Percentiles rank a stretch among this genome's conserved stretches.
These are phyloP conservation scores for Echium plantagineum DNA, from an alignment of 257 asterid species.

Conservation along the genomic window DNA sequence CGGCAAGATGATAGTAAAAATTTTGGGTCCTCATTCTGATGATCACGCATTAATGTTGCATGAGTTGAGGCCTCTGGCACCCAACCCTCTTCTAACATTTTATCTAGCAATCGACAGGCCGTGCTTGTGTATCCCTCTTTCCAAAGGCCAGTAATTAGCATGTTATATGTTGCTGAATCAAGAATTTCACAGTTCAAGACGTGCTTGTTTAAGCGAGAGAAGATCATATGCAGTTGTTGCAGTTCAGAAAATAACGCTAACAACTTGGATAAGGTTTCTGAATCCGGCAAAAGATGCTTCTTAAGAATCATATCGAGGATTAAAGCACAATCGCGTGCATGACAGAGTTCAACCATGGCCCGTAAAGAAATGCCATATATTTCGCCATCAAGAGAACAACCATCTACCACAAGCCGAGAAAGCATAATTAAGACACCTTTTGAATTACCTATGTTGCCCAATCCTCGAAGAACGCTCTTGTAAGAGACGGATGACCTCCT, in stretches of 20 bases:
- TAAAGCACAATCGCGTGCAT: slow-evolving; percentile 15
- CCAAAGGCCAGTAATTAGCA: slow-evolving; percentile 56
- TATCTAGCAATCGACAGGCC: slow-evolving; percentile 45
- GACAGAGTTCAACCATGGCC: slow-evolving; percentile 24
- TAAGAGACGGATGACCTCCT: slow-evolving; percentile 21
- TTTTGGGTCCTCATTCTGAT: slow-evolving; percentile 13
- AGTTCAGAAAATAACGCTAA: slow-evolving; percentile 35
- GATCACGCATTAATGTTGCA: slow-evolving; percentile 45
- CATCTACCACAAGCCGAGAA: slow-evolving; percentile 43
- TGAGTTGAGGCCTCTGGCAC: slow-evolving; percentile 61
- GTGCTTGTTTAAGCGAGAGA: slow-evolving; percentile 29
- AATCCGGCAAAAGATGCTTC: slow-evolving; percentile 34
- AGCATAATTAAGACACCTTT: slow-evolving; percentile 26
- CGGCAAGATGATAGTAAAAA: slow-evolving; percentile 5
- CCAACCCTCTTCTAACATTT: slow-evolving; percentile 76
- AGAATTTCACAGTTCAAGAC: slow-evolving; percentile 23
- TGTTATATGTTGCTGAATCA: slow-evolving; percentile 33
- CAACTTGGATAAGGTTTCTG: slow-evolving; percentile 35
- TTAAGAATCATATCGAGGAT: slow-evolving; percentile 47
- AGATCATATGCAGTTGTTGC: slow-evolving; percentile 36
- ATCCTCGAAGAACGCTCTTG: slow-evolving; percentile 40
- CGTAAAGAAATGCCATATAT: slow-evolving; percentile 42
- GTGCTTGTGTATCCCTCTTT: slow-evolving; percentile 50
- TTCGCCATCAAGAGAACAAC: slow-evolving; percentile 38
- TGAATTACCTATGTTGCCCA: slow-evolving; percentile 22